Evolutionary conservation across 1,139 yeast species (phyloP), one percentile per base, ranked within the genome.

Genomic region (Nakaseomyces bracarensis): DNA sequence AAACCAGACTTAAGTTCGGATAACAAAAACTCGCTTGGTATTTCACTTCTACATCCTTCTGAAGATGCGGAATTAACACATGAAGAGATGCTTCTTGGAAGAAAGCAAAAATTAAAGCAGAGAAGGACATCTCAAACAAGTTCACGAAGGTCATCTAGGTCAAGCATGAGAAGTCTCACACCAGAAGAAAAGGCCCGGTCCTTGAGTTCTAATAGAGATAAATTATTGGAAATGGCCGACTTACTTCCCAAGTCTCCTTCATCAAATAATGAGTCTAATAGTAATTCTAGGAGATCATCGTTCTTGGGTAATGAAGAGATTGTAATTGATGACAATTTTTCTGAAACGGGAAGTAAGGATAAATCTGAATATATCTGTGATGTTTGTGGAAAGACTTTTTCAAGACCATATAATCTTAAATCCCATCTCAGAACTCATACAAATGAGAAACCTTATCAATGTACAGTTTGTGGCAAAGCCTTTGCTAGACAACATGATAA

Each of bases 401-500:
- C 97, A 2, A 67, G 97, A 46, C 96, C 96, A 0, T 91, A 91
- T 63, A 91, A 91, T 59, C 68, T 91, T 54, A 84, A 91, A 53
- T 85, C 96, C 0, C 98, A 91, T 65, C 67, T 84, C 55, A 68
- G 96, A 45, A 89, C 97, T 0, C 98, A 91, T 61, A 89, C 96
- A 0, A 89, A 87, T 59, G 97, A 91, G 59, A 70, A 95, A 46
- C 98, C 98, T 3, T 91, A 79, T 59, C 73, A 78, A 20, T 91
- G 98, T 65, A 71, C 76, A 13, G 75, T 82, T 5, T 91, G 98
- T 65, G 93, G 93, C 7, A 86, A 87, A 63, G 91, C 96, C 3
- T 91, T 91, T 72, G 96, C 97, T 0, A 69, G 98, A 45, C 96
- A 87, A 58, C 97, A 91, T 58, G 98, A 91, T 63, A 69, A 95